A percentile compares a stretch with the other conserved stretches of the same genome.
Evolutionary conservation across 1,284 basidiomycete genomes (phyloP).

Genomic region (Phellinidium pouzarii): DNA sequence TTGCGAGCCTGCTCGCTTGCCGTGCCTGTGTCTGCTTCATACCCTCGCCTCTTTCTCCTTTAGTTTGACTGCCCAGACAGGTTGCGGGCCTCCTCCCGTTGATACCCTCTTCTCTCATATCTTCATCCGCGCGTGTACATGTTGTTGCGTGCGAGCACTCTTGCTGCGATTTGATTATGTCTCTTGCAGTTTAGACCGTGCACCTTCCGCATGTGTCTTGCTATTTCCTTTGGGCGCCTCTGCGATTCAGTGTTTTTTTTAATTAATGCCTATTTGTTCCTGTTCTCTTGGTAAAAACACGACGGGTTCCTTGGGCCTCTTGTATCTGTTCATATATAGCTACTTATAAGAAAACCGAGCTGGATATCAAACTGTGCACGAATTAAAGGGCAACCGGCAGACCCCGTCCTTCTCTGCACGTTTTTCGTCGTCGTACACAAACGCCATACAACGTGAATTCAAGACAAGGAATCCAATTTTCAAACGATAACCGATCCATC

Average conservation of each 20-base stretch:
- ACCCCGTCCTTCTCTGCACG: too few relatives aligned
- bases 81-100: slow-evolving; percentile 17
- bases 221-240: background rate
- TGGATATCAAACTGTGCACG: too few relatives aligned
- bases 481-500: too few relatives aligned
- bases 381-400: background rate
- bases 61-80: slow-evolving; percentile 10
- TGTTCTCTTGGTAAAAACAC: background rate
- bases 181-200: background rate
- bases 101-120: slow-evolving; percentile 2
- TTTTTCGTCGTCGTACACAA: too few relatives aligned
- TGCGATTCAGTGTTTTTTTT: background rate
- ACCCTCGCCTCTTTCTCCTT: background rate
- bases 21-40: slow-evolving; percentile 5
- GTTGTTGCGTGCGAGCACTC: background rate
- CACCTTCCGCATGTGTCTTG: background rate
- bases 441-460: too few relatives aligned
- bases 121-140: background rate
- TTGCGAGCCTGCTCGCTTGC: background rate
- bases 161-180: background rate
- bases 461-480: too few relatives aligned
- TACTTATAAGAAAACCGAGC: too few relatives aligned
- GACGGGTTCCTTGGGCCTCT: background rate
- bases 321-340: background rate
- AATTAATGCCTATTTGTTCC: background rate